These are phyloP conservation scores for Hortiboletus campestris DNA, from an alignment of 768 basidiomycete genomes.

Conservation along the genomic window DNA sequence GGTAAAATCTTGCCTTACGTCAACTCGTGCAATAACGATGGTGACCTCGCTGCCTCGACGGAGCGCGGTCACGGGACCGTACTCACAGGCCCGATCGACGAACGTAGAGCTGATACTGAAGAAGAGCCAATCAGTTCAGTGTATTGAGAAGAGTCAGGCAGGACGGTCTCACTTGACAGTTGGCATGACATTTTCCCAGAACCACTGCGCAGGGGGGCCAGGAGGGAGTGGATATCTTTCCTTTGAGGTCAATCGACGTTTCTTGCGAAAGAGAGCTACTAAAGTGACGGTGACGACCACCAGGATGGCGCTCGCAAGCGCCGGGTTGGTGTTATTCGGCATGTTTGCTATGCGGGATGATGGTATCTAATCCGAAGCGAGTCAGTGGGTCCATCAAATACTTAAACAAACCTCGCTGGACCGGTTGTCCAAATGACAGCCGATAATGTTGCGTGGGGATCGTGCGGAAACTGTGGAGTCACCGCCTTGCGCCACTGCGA, in stretches of 20 bases:
- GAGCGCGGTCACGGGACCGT: constrained; percentile 58
- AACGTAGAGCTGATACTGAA: constrained; percentile 32
- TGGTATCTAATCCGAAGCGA: not conserved
- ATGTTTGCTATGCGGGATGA: not conserved
- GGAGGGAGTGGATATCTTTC: constrained; percentile 14
- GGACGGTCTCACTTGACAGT: constrained; percentile 5
- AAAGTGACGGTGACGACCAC: not conserved
- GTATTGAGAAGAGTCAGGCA: not conserved
- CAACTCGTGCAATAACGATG: constrained; percentile 19
- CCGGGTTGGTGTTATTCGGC: not conserved
- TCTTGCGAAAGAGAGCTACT: not conserved
- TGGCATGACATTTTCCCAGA: constrained; percentile 9
- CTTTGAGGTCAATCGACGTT: not conserved
- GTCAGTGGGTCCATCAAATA: too few relatives aligned
- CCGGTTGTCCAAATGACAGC: not conserved
- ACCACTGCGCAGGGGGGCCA: constrained; percentile 11
- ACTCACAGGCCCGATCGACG: constrained; percentile 52
- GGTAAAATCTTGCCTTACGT: constrained; percentile 8
- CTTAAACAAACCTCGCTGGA: too few relatives aligned
- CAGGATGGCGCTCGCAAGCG: not conserved
- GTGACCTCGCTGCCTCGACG: constrained; percentile 39
- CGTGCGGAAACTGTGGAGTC: too few relatives aligned
- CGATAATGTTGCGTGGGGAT: too few relatives aligned
- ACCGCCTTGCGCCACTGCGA: too few relatives aligned
- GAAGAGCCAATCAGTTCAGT: not conserved